These are phyloP conservation scores for Nemania diffusa DNA, from an alignment of 2,329 filamentous ascomycete species.

Conservation along the genomic window DNA sequence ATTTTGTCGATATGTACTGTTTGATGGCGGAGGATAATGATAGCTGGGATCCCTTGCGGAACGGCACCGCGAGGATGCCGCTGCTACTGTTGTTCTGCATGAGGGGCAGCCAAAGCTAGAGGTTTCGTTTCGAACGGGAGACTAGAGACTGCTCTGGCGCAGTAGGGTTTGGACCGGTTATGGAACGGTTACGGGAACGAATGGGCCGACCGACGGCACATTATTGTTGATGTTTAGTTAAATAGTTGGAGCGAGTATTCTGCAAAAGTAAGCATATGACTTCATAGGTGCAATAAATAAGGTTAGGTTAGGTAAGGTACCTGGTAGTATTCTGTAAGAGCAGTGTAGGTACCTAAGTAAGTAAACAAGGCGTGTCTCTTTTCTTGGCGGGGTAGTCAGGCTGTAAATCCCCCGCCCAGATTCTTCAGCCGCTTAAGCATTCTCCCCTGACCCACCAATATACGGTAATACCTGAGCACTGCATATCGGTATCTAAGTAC, in stretches of 20 bases:
- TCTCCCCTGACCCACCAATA: not conserved
- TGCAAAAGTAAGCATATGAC: constrained; percentile 1
- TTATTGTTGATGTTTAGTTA: not conserved
- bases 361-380: not conserved
- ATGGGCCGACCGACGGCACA: constrained; percentile 3
- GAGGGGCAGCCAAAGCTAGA: constrained; percentile 4
- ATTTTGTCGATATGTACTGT: constrained; percentile 96
- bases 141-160: not conserved
- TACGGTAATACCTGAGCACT: not conserved
- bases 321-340: too few species aligned
- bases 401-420: constrained; percentile 1
- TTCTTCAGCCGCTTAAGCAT: not conserved
- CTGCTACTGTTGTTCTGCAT: constrained; percentile 62
- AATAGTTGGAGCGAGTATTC: not conserved
- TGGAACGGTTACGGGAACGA: not conserved
- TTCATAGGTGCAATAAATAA: constrained; percentile 2
- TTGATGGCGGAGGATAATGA: constrained; percentile 85
- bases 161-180: not conserved
- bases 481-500: not conserved
- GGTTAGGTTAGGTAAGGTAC: not conserved
- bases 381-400: constrained; percentile 24
- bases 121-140: not conserved
- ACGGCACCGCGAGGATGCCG: constrained; percentile 82
- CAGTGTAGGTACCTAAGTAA: not conserved
- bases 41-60: constrained; percentile 83